These are phyloP conservation scores for Aschersonia sp. DNA, from an alignment of 2,329 filamentous ascomycete species.

Conservation along the genomic window DNA sequence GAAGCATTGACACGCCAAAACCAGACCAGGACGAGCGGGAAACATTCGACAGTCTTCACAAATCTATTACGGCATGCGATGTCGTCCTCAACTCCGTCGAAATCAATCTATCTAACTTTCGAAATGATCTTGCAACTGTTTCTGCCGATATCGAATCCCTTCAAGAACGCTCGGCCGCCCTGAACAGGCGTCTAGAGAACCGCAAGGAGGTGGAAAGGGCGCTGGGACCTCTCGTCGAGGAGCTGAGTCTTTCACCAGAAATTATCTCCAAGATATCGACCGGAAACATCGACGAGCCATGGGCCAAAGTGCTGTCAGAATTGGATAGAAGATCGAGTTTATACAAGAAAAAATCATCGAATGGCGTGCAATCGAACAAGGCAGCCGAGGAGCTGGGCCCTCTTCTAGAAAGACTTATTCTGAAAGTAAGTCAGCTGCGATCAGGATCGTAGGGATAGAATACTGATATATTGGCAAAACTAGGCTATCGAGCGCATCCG, in stretches of 20 bases:
- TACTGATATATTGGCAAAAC: background rate
- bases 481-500: slow-evolving; percentile 85
- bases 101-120: slow-evolving; percentile 80
- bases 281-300: slow-evolving; percentile 77
- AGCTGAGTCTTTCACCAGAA: slow-evolving; percentile 73
- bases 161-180: slow-evolving; percentile 67
- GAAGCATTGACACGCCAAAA: background rate
- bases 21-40: slow-evolving; percentile 65
- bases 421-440: slow-evolving; percentile 41
- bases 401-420: slow-evolving; percentile 67
- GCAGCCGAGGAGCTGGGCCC: slow-evolving; percentile 75
- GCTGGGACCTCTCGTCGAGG: slow-evolving; percentile 78
- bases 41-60: slow-evolving; percentile 81
- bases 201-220: slow-evolving; percentile 79
- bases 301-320: slow-evolving; percentile 71
- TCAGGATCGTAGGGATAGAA: no score
- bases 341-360: slow-evolving; percentile 49
- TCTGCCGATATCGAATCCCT: slow-evolving; percentile 91
- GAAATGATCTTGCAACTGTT: slow-evolving; percentile 80
- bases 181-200: slow-evolving; percentile 80
- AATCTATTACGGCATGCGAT: slow-evolving; percentile 80
- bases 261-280: slow-evolving; percentile 77
- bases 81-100: slow-evolving; percentile 89
- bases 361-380: slow-evolving; percentile 50
- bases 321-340: slow-evolving; percentile 63